Evolutionary conservation across 352 stramenopile genomes (phyloP).

Genomic region (Phytophthora fragariae): DNA sequence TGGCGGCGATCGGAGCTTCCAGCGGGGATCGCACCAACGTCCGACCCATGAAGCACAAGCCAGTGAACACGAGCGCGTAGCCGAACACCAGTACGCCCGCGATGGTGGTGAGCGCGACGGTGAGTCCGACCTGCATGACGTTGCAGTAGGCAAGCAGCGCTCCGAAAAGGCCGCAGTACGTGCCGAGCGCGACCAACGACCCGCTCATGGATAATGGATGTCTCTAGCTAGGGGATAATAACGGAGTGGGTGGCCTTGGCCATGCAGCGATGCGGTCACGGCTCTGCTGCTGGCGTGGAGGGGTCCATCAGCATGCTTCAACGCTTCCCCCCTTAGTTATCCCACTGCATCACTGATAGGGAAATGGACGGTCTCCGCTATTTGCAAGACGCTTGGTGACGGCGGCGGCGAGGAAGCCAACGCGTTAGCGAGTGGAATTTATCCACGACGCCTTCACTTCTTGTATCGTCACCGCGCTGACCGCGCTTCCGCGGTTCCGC

Average conservation of each 20-base stretch:
- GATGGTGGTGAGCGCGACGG: slow-evolving; percentile 6
- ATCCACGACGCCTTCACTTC: not conserved
- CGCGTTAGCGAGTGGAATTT: not conserved
- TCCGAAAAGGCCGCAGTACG: slow-evolving; percentile 25
- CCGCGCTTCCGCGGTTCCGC: too few relatives aligned
- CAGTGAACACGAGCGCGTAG: slow-evolving; percentile 20
- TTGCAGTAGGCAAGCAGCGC: slow-evolving; percentile 32
- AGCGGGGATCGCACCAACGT: slow-evolving; percentile 27
- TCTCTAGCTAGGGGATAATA: slow-evolving; percentile 7
- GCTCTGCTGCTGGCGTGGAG: slow-evolving; percentile 23
- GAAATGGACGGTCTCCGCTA: slow-evolving; percentile 14
- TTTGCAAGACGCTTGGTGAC: not conserved
- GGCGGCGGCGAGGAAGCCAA: not conserved
- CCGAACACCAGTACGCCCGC: slow-evolving; percentile 5
- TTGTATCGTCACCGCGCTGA: not conserved
- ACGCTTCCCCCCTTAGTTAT: not conserved
- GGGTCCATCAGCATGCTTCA: slow-evolving; percentile 17
- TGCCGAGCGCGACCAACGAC: slow-evolving; percentile 25
- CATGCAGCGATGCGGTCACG: slow-evolving; percentile 9
- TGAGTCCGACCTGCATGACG: slow-evolving; percentile 28
- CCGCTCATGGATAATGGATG: slow-evolving; percentile 18
- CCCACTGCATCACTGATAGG: slow-evolving; percentile 18
- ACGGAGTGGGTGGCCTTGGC: slow-evolving; percentile 15
- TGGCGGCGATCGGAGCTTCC: slow-evolving; percentile 27
- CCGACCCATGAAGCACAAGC: slow-evolving; percentile 32